Base-by-base conservation (phyloP, 805 yeast species). In the Tetrapisispora nanseiensis region DNA sequence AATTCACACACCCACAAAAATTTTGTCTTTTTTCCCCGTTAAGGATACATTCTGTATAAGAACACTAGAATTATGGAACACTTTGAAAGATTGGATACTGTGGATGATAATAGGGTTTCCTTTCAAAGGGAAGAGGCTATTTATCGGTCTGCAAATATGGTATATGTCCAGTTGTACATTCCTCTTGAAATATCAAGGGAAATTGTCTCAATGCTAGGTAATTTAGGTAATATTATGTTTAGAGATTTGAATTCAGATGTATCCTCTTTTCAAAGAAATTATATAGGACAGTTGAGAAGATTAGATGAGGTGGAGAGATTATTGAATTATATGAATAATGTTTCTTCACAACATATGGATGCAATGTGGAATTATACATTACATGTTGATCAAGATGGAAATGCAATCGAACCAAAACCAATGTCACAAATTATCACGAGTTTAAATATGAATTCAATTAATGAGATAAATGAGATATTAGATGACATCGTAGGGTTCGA, bases 91-190 rank as follows among this genome's bases (percentile, higher is more conserved):
- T n/a, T n/a, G n/a, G n/a, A n/a, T n/a, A n/a, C n/a, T n/a, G n/a
- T n/a, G 5, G 13, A 36, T 27, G 32, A 11, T 20, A n/a, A n/a
- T n/a, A n/a, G n/a, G 32, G 16, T 27, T 19, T 19, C 36, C 31
- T 20, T 33, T 9, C 38, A 27, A 13, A 40, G 45, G 21, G 68
- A 66, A 35, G 71, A 67, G 52, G 67, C 70, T 6, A 64, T 67
- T 19, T 67, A 57, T 60, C 67, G 71, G 69, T 89, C 97, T 45
- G 97, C 98, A 78, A 94, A 83, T 55, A 90, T 92, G 97, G 80
- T 95, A 27, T 78, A 87, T 58, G 89, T 89, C 37, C 95, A 92
- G 66, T 70, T 92, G 51, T 92, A 86, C 62, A 78, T 92, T 42
- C 90, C 97, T 5, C 45, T 55, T 39, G 98, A 92, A 62, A 80